phyloP scores from a whole-genome alignment of 129 eudicot genomes.

The Flaveria bidentis region DNA sequence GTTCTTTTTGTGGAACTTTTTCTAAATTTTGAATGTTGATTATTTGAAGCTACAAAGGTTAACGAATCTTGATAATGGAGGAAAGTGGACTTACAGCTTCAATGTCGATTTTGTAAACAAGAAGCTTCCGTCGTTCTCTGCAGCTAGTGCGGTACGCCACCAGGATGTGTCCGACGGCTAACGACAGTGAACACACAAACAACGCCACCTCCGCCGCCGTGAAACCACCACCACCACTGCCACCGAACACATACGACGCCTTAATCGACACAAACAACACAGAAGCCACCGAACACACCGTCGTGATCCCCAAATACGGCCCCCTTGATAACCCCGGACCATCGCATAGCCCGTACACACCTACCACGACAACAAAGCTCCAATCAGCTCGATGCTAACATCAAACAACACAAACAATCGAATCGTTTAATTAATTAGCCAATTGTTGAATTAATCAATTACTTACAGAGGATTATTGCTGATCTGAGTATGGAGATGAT shows the following conservation, averaged over 20 bases:
- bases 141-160: slow-evolving; percentile 95
- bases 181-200: slow-evolving; percentile 57
- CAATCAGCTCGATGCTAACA: slow-evolving; percentile 2
- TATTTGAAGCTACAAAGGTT: too few species aligned
- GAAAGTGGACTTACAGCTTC: slow-evolving; percentile 80
- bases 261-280: slow-evolving; percentile 80
- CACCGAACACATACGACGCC: slow-evolving; percentile 75
- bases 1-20: background rate
- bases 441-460: background rate
- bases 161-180: slow-evolving; percentile 77
- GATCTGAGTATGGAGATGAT: slow-evolving; percentile 75
- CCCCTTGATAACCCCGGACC: slow-evolving; percentile 87
- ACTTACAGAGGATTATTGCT: slow-evolving; percentile 79
- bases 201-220: slow-evolving; percentile 60
- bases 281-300: slow-evolving; percentile 71
- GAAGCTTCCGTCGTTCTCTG: slow-evolving; percentile 88
- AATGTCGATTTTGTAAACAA: slow-evolving; percentile 84
- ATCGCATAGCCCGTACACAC: slow-evolving; percentile 92
- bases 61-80: slow-evolving; percentile 8
- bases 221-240: slow-evolving; percentile 1
- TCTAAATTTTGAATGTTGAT: too few species aligned
- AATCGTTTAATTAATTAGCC: background rate
- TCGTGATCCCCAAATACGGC: slow-evolving; percentile 77
- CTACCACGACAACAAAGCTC: slow-evolving; percentile 36
- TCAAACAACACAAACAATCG: background rate